phyloP scores from a whole-genome alignment of 164 flowering plant species.

The Vitis rupestris region DNA sequence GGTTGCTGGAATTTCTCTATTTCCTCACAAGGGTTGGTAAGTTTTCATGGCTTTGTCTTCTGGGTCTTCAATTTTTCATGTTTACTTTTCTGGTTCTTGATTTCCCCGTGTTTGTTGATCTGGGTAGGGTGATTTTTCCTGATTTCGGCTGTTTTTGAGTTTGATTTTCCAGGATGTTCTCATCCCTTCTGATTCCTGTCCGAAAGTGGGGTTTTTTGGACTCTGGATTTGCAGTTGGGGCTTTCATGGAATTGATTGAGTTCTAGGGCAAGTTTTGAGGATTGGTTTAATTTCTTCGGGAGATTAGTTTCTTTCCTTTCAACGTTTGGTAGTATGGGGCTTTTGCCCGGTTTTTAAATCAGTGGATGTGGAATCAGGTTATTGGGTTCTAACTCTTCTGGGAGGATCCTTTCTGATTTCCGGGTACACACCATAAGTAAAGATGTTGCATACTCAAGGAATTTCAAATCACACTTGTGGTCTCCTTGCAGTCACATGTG shows the following conservation, averaged over 20 bases:
- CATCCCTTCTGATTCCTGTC: neutral
- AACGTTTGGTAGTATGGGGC: neutral
- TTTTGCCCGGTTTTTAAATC: neutral
- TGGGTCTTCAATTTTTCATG: neutral
- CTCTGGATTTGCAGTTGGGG: neutral
- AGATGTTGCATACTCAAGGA: constrained; percentile 63
- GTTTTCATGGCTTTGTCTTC: constrained; percentile 11
- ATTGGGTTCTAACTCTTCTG: neutral
- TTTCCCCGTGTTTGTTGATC: neutral
- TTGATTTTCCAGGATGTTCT: constrained; percentile 8
- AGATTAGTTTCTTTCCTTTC: neutral
- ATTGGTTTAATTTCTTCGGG: neutral
- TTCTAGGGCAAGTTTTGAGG: neutral
- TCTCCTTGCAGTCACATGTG: constrained; percentile 61
- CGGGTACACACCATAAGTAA: neutral
- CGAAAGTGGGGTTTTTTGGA: neutral
- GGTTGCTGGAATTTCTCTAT: constrained; percentile 12
- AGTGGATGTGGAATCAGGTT: neutral
- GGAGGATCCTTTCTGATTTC: neutral
- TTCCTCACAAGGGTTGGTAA: constrained; percentile 20
- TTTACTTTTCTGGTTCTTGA: neutral
- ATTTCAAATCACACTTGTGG: constrained; percentile 51
- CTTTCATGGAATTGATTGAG: too few species aligned
- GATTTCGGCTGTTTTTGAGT: constrained; percentile 2
- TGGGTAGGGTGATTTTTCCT: neutral